phyloP scores from a whole-genome alignment of 2,329 filamentous ascomycete genomes.

The Penicillium polonicum region DNA sequence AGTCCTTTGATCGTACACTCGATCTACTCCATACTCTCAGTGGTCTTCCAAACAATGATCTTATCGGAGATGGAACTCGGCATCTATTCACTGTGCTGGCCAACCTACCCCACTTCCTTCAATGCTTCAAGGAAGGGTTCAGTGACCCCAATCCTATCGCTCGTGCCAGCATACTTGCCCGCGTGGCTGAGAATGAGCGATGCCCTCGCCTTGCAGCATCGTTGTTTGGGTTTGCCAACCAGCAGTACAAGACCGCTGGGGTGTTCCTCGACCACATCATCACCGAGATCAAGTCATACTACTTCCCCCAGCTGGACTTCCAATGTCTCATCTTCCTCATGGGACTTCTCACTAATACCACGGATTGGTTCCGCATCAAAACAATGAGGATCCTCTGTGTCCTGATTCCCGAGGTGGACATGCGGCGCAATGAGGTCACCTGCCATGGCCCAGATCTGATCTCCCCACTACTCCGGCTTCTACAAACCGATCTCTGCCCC shows the following conservation, averaged over 20 bases:
- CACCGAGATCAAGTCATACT: slow-evolving; percentile 70
- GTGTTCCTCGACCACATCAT: slow-evolving; percentile 77
- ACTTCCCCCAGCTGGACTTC: slow-evolving; percentile 80
- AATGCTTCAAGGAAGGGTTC: slow-evolving; percentile 67
- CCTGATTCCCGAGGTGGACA: slow-evolving; percentile 85
- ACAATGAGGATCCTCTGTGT: slow-evolving; percentile 86
- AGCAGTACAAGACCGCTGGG: slow-evolving; percentile 63
- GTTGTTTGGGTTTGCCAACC: slow-evolving; percentile 67
- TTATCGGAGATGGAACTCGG: slow-evolving; percentile 79
- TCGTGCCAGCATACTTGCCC: slow-evolving; percentile 68
- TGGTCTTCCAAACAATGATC: slow-evolving; percentile 70
- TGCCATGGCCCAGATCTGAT: slow-evolving; percentile 92
- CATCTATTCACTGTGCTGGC: slow-evolving; percentile 84
- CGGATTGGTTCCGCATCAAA: slow-evolving; percentile 86
- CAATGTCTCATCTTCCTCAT: slow-evolving; percentile 85
- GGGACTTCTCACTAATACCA: slow-evolving; percentile 83
- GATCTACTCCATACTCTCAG: slow-evolving; percentile 75
- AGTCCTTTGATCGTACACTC: slow-evolving; percentile 76
- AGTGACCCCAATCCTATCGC: slow-evolving; percentile 57
- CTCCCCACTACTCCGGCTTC: slow-evolving; percentile 80
- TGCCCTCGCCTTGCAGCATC: slow-evolving; percentile 66
- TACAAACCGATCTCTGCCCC: slow-evolving; percentile 92
- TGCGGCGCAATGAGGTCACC: slow-evolving; percentile 85
- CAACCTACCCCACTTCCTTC: slow-evolving; percentile 84
- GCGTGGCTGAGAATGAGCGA: slow-evolving; percentile 71